Evolutionary conservation across 805 yeast genomes (phyloP).

Genomic region (Candida boidinii): DNA sequence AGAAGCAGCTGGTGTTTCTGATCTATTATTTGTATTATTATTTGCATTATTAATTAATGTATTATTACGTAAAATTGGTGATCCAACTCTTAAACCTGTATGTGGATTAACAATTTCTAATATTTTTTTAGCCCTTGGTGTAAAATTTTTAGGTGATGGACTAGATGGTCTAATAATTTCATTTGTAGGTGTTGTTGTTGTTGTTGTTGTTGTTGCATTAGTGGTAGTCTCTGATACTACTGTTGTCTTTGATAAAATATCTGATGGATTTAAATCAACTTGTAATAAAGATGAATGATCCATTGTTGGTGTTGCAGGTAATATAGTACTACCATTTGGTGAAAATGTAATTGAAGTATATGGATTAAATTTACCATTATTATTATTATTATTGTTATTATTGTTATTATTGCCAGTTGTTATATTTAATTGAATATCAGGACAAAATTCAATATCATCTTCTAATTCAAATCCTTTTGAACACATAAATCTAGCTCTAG

Average conservation of each 20-base stretch:
- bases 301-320: constrained; percentile 8
- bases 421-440: constrained; percentile 30
- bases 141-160: constrained; percentile 36
- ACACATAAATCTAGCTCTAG: constrained; percentile 44
- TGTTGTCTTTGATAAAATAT: too few species aligned
- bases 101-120: constrained; percentile 57
- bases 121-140: constrained; percentile 52
- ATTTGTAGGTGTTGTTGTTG: background rate
- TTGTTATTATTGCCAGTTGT: background rate
- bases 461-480: constrained; percentile 55
- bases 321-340: constrained; percentile 21
- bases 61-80: too few species aligned
- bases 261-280: too few species aligned
- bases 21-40: too few species aligned
- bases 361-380: constrained; percentile 47
- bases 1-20: too few species aligned
- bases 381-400: constrained; percentile 1
- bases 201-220: background rate
- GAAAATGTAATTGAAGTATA: constrained; percentile 54
- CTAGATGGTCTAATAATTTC: constrained; percentile 1
- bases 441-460: constrained; percentile 60
- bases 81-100: constrained; percentile 46
- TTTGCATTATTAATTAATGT: background rate
- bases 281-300: too few species aligned
- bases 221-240: too few species aligned